These are phyloP conservation scores for Dipodascopsis uninucleata DNA, from an alignment of 805 yeast genomes.

Conservation along the genomic window DNA sequence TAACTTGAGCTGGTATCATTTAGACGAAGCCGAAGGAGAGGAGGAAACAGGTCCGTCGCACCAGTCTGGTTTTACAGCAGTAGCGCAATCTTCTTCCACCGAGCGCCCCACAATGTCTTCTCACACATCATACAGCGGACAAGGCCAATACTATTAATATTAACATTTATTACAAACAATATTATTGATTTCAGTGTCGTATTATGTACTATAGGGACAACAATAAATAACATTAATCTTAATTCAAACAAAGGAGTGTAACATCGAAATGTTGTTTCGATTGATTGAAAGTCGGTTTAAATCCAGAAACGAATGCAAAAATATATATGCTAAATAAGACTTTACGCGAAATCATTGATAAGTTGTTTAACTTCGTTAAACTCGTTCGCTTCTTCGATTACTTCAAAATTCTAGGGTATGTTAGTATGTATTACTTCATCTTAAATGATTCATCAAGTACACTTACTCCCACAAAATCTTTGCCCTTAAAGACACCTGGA, in stretches of 20 bases:
- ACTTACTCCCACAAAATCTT: conserved; percentile 68
- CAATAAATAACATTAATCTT: no score
- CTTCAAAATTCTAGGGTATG: conserved; percentile 53
- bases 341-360: conserved; percentile 22
- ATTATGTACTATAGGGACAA: no score
- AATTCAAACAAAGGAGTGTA: no score
- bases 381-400: conserved; percentile 82
- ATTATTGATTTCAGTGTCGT: no score
- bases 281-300: no score
- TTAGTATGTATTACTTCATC: neutral
- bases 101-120: neutral
- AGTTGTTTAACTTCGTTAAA: conserved; percentile 30
- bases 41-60: neutral
- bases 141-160: conserved; percentile 19
- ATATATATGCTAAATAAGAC: no score
- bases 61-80: neutral
- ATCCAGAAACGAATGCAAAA: no score
- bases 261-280: no score
- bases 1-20: conserved; percentile 10
- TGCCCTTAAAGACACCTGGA: conserved; percentile 83
- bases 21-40: conserved; percentile 6
- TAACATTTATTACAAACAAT: no score
- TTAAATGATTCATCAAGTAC: neutral
- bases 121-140: conserved; percentile 13
- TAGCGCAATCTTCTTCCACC: no score